Evolutionary conservation across 2,329 filamentous ascomycete species (phyloP).

Genomic region (Trichoderma arundinaceum): DNA sequence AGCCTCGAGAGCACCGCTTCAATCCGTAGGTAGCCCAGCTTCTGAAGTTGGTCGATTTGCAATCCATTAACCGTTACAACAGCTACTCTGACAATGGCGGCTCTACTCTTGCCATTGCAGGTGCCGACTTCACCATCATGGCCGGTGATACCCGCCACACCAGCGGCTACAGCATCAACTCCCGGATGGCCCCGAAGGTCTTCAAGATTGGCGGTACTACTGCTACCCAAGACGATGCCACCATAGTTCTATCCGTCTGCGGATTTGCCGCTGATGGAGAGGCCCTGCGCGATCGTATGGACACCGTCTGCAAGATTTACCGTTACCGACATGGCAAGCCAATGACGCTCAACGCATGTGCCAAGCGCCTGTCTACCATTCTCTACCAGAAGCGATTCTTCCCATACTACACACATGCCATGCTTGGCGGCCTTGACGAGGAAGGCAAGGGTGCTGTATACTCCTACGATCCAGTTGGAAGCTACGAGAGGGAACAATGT

Average conservation of each 20-base stretch:
- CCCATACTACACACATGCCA: conserved; percentile 96
- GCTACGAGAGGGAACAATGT: conserved; percentile 96
- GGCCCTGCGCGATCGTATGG: conserved; percentile 90
- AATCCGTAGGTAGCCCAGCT: conserved; percentile 72
- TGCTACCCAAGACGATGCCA: conserved; percentile 81
- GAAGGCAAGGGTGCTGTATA: conserved; percentile 93
- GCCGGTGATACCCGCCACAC: conserved; percentile 97
- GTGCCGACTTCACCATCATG: conserved; percentile 92
- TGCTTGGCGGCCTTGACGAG: conserved; percentile 92
- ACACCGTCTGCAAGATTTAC: conserved; percentile 98
- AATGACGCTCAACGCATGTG: conserved; percentile 93
- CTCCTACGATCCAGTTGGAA: conserved; percentile 96
- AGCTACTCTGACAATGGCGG: conserved; percentile 98
- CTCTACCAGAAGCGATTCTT: conserved; percentile 98
- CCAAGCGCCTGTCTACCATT: conserved; percentile 91
- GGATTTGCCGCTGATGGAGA: conserved; percentile 95
- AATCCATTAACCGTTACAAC: conserved; percentile 21
- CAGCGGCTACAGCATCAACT: conserved; percentile 98
- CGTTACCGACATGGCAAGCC: conserved; percentile 96
- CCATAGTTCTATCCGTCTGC: conserved; percentile 89
- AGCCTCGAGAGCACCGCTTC: conserved; percentile 78
- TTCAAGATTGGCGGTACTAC: conserved; percentile 96
- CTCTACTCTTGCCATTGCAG: conserved; percentile 92
- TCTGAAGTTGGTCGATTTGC: neutral
- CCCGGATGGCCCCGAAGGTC: conserved; percentile 90